Evolutionary conservation across 2,329 filamentous ascomycete species (phyloP).

Genomic region (Cordyceps fumosorosea): DNA sequence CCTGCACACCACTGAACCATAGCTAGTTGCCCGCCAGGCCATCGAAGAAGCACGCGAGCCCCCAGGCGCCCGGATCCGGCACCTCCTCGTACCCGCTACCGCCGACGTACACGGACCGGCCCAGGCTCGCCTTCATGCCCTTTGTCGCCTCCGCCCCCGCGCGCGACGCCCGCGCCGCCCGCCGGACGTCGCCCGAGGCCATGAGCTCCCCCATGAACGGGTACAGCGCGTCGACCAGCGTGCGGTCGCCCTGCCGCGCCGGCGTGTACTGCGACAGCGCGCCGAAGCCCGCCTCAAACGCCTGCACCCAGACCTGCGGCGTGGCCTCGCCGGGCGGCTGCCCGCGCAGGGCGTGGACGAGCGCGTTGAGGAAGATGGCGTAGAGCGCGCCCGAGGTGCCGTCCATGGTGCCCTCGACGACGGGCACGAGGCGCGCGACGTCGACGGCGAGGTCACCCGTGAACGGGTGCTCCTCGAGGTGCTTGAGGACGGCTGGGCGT

Average conservation of each 20-base stretch:
- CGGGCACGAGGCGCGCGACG: slow-evolving; percentile 43
- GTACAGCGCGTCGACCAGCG: slow-evolving; percentile 79
- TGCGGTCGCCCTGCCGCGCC: slow-evolving; percentile 81
- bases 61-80: slow-evolving; percentile 63
- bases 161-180: slow-evolving; percentile 69
- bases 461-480: slow-evolving; percentile 37
- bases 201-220: slow-evolving; percentile 75
- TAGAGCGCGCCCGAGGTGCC: slow-evolving; percentile 56
- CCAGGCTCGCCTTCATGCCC: slow-evolving; percentile 85
- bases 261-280: slow-evolving; percentile 80
- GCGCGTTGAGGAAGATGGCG: slow-evolving; percentile 84
- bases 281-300: slow-evolving; percentile 63
- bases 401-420: slow-evolving; percentile 54
- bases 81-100: slow-evolving; percentile 42
- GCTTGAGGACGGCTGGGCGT: slow-evolving; percentile 42
- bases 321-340: slow-evolving; percentile 30
- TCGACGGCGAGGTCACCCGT: slow-evolving; percentile 48
- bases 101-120: slow-evolving; percentile 41
- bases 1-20: not conserved
- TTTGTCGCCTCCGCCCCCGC: slow-evolving; percentile 78
- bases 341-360: slow-evolving; percentile 56
- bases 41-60: slow-evolving; percentile 70
- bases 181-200: slow-evolving; percentile 57
- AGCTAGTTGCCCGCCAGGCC: slow-evolving; percentile 54
- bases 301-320: slow-evolving; percentile 48